Evolutionary conservation across 1,284 basidiomycete species (phyloP), one percentile per base, ranked within the genome.

Genomic region (Sanghuangporus sanghuang): DNA sequence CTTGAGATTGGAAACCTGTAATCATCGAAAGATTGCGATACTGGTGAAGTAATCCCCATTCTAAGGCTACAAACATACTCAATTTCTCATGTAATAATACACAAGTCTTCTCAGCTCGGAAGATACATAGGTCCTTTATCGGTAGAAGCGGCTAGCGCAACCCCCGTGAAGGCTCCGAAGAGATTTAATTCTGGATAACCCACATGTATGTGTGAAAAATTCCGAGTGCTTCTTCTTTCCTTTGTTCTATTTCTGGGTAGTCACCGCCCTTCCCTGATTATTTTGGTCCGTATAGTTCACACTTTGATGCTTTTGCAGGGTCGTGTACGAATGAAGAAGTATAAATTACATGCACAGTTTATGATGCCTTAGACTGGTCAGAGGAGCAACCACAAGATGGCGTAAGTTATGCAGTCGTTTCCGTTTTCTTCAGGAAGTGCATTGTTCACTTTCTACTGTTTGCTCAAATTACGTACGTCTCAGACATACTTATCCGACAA

Each of bases 141-240:
- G 36, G 9, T 54, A 35, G 35, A 54, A 14, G 11, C 16, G 21
- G 27, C 6, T 4, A 53, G 11, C n/a, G 6, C 11, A 35, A 42
- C 12, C 11, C 44, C 16, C 21, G 44, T 36, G 14, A 18, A 36
- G 27, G 32, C 32, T 11, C 27, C 48, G 48, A 54, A 32, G 3
- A 36, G 32, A 27, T 12, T n/a, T 36, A 38, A 54, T 5, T 38
- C 48, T 49, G 48, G 48, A 49, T 21, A 14, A 49, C 42, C 27
- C 42, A 59, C 57, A 59, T 48, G 44, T 48, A 27, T 59, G 57
- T 42, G 57, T 49, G 39, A 49, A 59, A 46, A 48, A 18, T 49
- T 21, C 57, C 32, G 53, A 54, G 36, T 18, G 32, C 5, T n/a
- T 4, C 7, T 54, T 14, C 53, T 8, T 38, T 32, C 18, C 32